These are phyloP conservation scores for Hanseniaspora hatyaiensis DNA, from an alignment of 805 yeast genomes.

Conservation along the genomic window DNA sequence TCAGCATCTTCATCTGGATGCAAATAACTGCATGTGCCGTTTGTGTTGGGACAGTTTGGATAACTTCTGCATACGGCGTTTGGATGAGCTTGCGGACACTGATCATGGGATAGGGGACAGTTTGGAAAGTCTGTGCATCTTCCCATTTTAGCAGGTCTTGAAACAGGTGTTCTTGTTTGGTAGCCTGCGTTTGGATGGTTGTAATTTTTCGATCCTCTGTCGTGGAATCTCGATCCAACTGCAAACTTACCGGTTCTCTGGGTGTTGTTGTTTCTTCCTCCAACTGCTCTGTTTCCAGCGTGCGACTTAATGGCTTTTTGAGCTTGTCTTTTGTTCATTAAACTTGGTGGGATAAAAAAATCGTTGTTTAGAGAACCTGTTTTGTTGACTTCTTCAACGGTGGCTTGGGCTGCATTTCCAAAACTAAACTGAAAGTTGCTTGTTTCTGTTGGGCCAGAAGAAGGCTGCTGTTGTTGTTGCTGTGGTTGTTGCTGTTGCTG, in stretches of 20 bases:
- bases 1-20: constrained; percentile 80
- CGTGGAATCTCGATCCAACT: constrained; percentile 21
- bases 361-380: constrained; percentile 6
- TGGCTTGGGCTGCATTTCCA: constrained; percentile 16
- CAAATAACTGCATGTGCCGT: constrained; percentile 70
- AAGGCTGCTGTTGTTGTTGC: constrained; percentile 18
- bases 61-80: constrained; percentile 59
- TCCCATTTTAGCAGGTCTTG: constrained; percentile 34
- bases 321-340: constrained; percentile 17
- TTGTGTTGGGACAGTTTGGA: constrained; percentile 67
- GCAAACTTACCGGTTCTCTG: constrained; percentile 21
- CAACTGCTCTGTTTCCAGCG: constrained; percentile 15
- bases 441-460: not conserved
- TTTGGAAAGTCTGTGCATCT: constrained; percentile 65
- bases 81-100: constrained; percentile 72
- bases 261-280: constrained; percentile 21
- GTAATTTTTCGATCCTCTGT: constrained; percentile 23
- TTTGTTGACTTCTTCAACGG: constrained; percentile 15
- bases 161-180: not conserved
- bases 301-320: constrained; percentile 17
- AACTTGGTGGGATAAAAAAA: not conserved
- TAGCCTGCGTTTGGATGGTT: constrained; percentile 26
- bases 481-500: constrained; percentile 20
- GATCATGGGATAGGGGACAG: constrained; percentile 44
- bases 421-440: constrained; percentile 23